Conservation (phyloP, 2,329 filamentous ascomycete genomes). For the Pseudogymnoascus sp. region DNA sequence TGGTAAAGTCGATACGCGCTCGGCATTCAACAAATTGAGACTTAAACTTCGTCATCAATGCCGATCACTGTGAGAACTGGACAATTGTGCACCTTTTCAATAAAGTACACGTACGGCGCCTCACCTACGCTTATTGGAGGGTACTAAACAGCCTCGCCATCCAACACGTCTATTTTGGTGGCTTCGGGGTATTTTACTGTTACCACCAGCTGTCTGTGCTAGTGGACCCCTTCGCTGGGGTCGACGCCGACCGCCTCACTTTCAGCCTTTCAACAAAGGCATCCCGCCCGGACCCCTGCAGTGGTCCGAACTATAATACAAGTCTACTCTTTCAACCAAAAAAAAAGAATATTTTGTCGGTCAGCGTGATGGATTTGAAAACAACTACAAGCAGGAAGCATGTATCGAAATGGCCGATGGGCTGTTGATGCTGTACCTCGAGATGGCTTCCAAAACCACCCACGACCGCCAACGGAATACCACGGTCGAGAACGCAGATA, state of each 20-base stretch:
- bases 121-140: not conserved
- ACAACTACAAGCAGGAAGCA: constrained; percentile 4
- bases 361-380: constrained; percentile 5
- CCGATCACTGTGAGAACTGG: not conserved
- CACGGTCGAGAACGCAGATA: constrained; percentile 1
- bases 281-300: not conserved
- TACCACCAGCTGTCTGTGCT: not conserved
- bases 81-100: not conserved
- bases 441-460: not conserved
- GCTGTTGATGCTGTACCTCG: constrained; percentile 2
- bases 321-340: not conserved
- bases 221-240: not conserved
- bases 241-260: not conserved
- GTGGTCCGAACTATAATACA: not conserved
- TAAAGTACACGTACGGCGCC: not conserved
- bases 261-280: not conserved
- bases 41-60: not conserved
- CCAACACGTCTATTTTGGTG: not conserved
- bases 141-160: not conserved
- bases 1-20: not conserved
- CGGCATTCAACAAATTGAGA: not conserved
- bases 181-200: not conserved
- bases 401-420: constrained; percentile 1
- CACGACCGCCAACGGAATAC: not conserved
- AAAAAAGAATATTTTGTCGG: not conserved